Evolutionary conservation across 148 eudicot species (phyloP).

Genomic region (Rhododendron mucronatum): DNA sequence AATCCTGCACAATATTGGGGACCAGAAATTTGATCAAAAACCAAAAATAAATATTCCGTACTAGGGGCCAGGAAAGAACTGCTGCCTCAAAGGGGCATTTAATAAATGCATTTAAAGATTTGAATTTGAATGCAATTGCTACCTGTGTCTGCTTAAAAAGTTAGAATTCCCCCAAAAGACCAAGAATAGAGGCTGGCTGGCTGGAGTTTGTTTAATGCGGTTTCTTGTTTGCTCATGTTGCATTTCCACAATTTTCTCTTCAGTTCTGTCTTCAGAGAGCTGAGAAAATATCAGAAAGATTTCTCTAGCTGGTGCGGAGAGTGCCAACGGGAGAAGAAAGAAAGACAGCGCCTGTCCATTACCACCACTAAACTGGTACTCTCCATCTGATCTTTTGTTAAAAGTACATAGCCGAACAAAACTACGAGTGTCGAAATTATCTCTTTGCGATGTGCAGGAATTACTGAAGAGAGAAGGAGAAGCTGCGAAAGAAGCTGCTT

Average conservation of each 20-base stretch:
- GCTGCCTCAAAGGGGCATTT: neutral
- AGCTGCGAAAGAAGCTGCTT: constrained; percentile 26
- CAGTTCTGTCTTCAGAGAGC: constrained; percentile 89
- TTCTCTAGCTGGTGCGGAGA: constrained; percentile 91
- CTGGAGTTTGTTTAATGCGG: neutral
- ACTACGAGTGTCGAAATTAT: neutral
- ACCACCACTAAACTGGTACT: constrained; percentile 58
- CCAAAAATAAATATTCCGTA: too few relatives aligned
- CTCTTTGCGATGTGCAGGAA: constrained; percentile 44
- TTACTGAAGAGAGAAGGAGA: constrained; percentile 49
- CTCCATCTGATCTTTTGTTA: neutral
- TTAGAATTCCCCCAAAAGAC: neutral
- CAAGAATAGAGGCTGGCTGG: neutral
- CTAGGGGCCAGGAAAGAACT: neutral
- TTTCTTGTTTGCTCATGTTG: neutral
- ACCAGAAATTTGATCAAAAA: neutral
- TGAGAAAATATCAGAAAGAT: constrained; percentile 76
- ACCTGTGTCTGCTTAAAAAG: neutral
- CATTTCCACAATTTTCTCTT: constrained; percentile 1
- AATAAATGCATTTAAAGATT: neutral
- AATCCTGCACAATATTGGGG: neutral
- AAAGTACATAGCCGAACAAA: neutral
- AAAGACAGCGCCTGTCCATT: constrained; percentile 49
- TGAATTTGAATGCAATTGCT: neutral
- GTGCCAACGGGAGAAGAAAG: constrained; percentile 78